A percentile compares a stretch with the other conserved stretches of the same genome.
Conservation (phyloP, 176 grass and related monocot genomes). For the Elymus sibiricus region DNA sequence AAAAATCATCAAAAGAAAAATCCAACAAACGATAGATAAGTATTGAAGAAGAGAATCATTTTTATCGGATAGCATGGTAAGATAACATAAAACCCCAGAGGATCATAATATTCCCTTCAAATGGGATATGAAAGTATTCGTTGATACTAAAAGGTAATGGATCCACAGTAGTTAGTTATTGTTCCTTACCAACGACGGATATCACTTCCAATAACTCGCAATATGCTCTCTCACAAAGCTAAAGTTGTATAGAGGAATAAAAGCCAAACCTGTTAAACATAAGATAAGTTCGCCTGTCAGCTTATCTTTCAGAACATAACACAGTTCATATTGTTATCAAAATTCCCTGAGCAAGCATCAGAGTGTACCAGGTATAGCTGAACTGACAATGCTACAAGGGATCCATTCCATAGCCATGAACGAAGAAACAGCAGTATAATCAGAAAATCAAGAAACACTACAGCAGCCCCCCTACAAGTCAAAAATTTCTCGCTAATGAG, state of each 20-base stretch:
- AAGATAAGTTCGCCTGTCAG: no score
- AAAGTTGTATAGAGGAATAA: no score
- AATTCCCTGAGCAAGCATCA: no score
- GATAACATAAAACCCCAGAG: not conserved
- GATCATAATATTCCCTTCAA: constrained; percentile 37
- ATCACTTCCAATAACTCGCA: no score
- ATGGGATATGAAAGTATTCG: not conserved
- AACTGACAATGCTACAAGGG: constrained; percentile 78
- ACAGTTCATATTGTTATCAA: no score
- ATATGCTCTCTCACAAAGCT: no score
- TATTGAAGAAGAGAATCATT: not conserved
- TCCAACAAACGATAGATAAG: not conserved
- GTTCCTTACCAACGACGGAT: no score
- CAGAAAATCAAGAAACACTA: constrained; percentile 87
- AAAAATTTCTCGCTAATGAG: no score
- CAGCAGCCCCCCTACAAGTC: constrained; percentile 48
- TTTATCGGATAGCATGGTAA: not conserved
- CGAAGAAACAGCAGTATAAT: constrained; percentile 68
- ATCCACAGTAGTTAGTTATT: no score
- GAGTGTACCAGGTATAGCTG: no score
- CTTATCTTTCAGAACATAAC: no score
- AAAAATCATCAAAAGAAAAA: not conserved
- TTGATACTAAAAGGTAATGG: constrained; percentile 2
- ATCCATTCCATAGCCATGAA: constrained; percentile 77
- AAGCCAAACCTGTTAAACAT: no score